These are phyloP conservation scores for Capsicum rhomboideum DNA, from an alignment of 257 asterid species.

Conservation along the genomic window DNA sequence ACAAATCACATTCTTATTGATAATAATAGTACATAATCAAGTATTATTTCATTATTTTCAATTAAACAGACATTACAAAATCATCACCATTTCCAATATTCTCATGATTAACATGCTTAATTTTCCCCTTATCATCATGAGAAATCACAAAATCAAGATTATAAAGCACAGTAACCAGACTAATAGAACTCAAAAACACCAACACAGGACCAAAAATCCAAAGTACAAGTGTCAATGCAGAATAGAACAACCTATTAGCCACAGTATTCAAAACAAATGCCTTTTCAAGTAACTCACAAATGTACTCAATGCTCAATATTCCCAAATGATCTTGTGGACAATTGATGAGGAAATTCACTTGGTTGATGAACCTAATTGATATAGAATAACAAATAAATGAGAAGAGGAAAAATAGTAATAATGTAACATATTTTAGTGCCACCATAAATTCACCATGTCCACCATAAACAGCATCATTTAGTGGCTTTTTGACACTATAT, in stretches of 20 bases:
- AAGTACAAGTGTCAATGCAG: conserved; percentile 65
- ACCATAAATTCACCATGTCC: conserved; percentile 91
- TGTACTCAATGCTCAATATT: conserved; percentile 48
- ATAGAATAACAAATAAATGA: conserved; percentile 79
- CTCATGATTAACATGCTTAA: not conserved
- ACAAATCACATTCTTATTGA: not conserved
- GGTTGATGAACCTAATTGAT: conserved; percentile 71
- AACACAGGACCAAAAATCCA: conserved; percentile 96
- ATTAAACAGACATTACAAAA: not conserved
- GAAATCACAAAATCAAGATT: conserved; percentile 55
- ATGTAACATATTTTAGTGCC: conserved; percentile 66
- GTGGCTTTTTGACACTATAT: conserved; percentile 73
- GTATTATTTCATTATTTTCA: not conserved
- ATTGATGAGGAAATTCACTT: conserved; percentile 79
- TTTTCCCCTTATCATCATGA: conserved; percentile 17
- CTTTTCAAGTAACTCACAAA: conserved; percentile 57
- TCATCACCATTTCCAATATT: conserved; percentile 2
- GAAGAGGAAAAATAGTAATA: conserved; percentile 59
- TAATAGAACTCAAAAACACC: conserved; percentile 50
- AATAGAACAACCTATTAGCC: conserved; percentile 78
- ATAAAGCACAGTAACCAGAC: conserved; percentile 72
- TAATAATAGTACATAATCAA: not conserved
- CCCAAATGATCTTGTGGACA: conserved; percentile 43
- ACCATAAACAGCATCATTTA: conserved; percentile 69
- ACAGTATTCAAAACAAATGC: conserved; percentile 52